Conservation (phyloP, 352 stramenopile species). For the Globisporangium heterothallicum region DNA sequence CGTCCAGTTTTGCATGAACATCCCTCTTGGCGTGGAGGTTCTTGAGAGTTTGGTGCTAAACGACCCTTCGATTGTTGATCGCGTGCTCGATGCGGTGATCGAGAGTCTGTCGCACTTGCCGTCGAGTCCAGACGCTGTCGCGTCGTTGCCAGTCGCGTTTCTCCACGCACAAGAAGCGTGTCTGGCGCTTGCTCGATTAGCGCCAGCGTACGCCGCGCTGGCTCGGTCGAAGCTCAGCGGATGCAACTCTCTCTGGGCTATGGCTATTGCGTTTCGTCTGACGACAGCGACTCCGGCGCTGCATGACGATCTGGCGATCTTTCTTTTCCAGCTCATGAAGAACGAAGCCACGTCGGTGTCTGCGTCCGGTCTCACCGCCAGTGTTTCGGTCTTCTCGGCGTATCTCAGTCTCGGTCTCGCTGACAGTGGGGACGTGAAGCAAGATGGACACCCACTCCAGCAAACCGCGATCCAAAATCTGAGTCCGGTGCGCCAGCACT, state of each 20-base stretch:
- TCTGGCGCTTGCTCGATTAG: conserved; percentile 26
- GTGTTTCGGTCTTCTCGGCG: conserved; percentile 4
- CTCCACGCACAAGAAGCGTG: conserved; percentile 19
- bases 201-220: conserved; percentile 31
- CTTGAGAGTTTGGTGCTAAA: conserved; percentile 44
- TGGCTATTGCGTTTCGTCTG: conserved; percentile 20
- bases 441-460: conserved; percentile 15
- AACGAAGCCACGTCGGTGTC: background rate
- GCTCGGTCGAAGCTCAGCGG: conserved; percentile 26
- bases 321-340: conserved; percentile 40
- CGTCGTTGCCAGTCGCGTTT: conserved; percentile 7
- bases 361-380: conserved; percentile 1
- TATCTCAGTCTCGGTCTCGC: conserved; percentile 14
- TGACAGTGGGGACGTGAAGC: conserved; percentile 3
- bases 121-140: conserved; percentile 3
- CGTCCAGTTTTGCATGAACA: conserved; percentile 20
- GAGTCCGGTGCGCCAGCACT: conserved; percentile 11
- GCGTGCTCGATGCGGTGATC: conserved; percentile 37
- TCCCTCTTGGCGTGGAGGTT: conserved; percentile 35
- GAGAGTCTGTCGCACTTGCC: conserved; percentile 18
- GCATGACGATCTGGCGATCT: conserved; percentile 24
- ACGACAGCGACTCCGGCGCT: conserved; percentile 14
- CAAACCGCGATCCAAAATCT: conserved; percentile 13
- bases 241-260: conserved; percentile 11
- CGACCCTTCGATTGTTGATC: conserved; percentile 32